Conservation (phyloP, 2,329 filamentous ascomycete genomes). For the Sporothrix curviconia region DNA sequence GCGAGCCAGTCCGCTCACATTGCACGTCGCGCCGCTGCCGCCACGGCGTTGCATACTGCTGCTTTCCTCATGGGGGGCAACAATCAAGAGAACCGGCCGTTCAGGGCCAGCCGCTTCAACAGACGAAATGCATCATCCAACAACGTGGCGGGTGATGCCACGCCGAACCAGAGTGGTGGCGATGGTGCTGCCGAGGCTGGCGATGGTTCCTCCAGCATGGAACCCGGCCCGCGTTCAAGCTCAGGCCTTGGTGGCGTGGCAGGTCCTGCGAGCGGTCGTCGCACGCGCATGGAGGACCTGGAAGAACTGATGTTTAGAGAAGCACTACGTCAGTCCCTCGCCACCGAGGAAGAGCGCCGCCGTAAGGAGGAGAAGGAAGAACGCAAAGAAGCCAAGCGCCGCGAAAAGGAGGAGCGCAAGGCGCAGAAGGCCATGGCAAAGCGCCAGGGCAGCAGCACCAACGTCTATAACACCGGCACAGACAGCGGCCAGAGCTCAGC, state of each 20-base stretch:
- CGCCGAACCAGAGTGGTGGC: slow-evolving; percentile 15
- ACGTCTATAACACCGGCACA: slow-evolving; percentile 34
- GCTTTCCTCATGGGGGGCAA: slow-evolving; percentile 81
- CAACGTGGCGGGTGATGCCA: slow-evolving; percentile 25
- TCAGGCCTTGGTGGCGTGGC: slow-evolving; percentile 21
- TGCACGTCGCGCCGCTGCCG: slow-evolving; percentile 79
- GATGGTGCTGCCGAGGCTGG: slow-evolving; percentile 21
- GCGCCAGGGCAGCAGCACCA: slow-evolving; percentile 25
- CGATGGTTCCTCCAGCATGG: slow-evolving; percentile 25
- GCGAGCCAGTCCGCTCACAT: slow-evolving; percentile 78
- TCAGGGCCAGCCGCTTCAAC: slow-evolving; percentile 51
- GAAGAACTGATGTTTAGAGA: slow-evolving; percentile 99
- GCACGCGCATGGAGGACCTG: slow-evolving; percentile 69
- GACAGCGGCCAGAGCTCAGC: slow-evolving; percentile 41
- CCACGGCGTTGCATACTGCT: slow-evolving; percentile 88
- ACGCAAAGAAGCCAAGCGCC: slow-evolving; percentile 76
- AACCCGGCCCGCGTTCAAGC: slow-evolving; percentile 27
- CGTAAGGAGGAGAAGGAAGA: slow-evolving; percentile 75
- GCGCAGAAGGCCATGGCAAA: slow-evolving; percentile 56
- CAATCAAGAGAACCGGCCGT: slow-evolving; percentile 48
- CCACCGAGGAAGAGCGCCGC: slow-evolving; percentile 86
- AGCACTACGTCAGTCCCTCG: slow-evolving; percentile 84
- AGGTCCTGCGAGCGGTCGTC: slow-evolving; percentile 25
- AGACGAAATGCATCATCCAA: slow-evolving; percentile 43
- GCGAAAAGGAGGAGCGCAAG: slow-evolving; percentile 79